Percentiles rank a stretch among this genome's conserved stretches.
These are phyloP conservation scores for Ceratocystis ficicola DNA, from an alignment of 2,329 filamentous ascomycete genomes.

Conservation along the genomic window DNA sequence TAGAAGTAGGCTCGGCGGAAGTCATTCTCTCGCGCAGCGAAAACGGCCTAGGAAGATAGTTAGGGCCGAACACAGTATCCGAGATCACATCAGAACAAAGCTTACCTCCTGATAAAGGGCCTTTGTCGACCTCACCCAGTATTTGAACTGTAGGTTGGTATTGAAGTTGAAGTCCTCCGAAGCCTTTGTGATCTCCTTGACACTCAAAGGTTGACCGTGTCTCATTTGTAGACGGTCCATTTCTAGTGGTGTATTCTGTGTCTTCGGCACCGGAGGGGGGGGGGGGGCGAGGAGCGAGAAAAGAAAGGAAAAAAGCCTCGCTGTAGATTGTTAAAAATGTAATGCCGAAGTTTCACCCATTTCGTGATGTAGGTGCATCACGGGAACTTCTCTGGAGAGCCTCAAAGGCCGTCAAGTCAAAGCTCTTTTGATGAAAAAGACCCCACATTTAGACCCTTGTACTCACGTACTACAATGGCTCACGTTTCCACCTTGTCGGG, in stretches of 20 bases:
- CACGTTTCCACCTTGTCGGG: too few relatives aligned
- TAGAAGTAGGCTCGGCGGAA: slow-evolving; percentile 81
- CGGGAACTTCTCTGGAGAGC: too few relatives aligned
- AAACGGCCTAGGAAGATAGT: slow-evolving; percentile 49
- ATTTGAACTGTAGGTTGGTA: slow-evolving; percentile 58
- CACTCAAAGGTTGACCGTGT: slow-evolving; percentile 35
- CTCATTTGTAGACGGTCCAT: slow-evolving; percentile 5
- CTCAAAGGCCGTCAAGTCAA: neutral
- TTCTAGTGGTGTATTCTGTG: neutral
- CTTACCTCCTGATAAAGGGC: slow-evolving; percentile 67
- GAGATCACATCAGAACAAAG: neutral
- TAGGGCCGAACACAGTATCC: neutral
- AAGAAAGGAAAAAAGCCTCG: neutral
- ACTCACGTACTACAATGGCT: too few relatives aligned
- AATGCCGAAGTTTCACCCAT: too few relatives aligned
- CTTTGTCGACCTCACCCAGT: slow-evolving; percentile 71
- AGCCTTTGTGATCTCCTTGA: slow-evolving; percentile 63
- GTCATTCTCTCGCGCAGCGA: slow-evolving; percentile 77
- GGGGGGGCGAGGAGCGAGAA: neutral
- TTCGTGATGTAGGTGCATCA: too few relatives aligned
- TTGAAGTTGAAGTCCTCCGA: slow-evolving; percentile 77
- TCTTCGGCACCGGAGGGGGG: too few relatives aligned
- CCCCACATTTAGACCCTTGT: too few relatives aligned
- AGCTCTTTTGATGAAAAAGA: neutral
- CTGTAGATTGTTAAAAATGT: neutral